Evolutionary conservation across 192 early-diverging fungal genomes (phyloP), one percentile per base, ranked within the genome.

Genomic region (Helicostylum pulchrum): DNA sequence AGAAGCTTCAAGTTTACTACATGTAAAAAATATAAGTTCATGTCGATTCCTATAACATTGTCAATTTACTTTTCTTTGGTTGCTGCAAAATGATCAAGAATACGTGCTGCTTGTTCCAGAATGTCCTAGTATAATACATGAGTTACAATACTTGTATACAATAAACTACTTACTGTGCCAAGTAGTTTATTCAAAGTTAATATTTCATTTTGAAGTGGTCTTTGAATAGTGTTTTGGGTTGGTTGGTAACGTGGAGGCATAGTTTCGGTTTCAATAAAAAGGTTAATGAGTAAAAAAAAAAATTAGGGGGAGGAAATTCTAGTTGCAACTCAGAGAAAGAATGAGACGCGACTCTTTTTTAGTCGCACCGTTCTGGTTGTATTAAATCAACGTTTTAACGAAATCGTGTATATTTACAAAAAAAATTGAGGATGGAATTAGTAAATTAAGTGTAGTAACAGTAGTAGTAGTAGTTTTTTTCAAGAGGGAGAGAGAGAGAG

Each of bases 201-300:
- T 21, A 70, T 57, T 26, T 70, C 68, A 46, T 64, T 70, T 19
- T 70, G 68, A 3, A 70, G 52, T 26, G 68, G 68, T 15, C 61
- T 47, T 36, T 70, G 68, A 20, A 30, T 63, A 17, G 17, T 15
- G 20, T 45, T 20, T n/a, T 46, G 30, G 7, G 61, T 26, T 9
- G 68, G 45, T 17, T 56, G 50, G 14, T 42, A 64, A 15, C 68
- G 61, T 21, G 61, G 68, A 34, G 61, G 61, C 68, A 70, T 68
- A 19, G 36, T 39, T 39, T 39, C 6, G 5, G 9, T 39, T 10
- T 9, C 0, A 9, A 5, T 39, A 39, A n/a, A 52, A 52, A 20
- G 23, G n/a, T n/a, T n/a, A n/a, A n/a, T n/a, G 23, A 1, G 19
- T 19, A n/a, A 52, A 21, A 21, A 23, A 52, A 52, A 19, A 52